Evolutionary conservation across 352 stramenopile species (phyloP).

Genomic region (Globisporangium yorkense): DNA sequence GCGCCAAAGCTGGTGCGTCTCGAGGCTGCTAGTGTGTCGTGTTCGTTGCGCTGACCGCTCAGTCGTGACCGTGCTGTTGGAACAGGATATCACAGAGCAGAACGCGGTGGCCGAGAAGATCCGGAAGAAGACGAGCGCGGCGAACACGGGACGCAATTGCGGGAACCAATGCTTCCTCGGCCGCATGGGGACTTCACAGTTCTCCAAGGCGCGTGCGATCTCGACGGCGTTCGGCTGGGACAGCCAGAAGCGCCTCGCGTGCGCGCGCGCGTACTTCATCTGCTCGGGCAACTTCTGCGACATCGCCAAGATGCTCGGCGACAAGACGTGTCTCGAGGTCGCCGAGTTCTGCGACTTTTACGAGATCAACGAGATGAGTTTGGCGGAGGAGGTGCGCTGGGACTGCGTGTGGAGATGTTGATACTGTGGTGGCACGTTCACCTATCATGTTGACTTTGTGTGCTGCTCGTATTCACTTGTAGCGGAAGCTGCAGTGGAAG

Average conservation of each 20-base stretch:
- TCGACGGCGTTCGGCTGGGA: constrained; percentile 49
- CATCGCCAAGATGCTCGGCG: constrained; percentile 57
- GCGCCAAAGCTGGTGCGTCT: constrained; percentile 46
- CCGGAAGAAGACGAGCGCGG: constrained; percentile 31
- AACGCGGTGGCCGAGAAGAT: constrained; percentile 44
- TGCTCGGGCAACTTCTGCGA: constrained; percentile 77
- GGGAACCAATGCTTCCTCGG: constrained; percentile 73
- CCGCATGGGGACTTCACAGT: constrained; percentile 29
- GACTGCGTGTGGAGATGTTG: background rate
- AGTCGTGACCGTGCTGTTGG: background rate
- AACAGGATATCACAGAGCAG: constrained; percentile 51
- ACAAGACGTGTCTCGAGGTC: constrained; percentile 68
- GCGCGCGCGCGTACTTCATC: constrained; percentile 57
- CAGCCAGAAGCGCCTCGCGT: constrained; percentile 30
- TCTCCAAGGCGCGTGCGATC: constrained; percentile 50
- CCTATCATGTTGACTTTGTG: background rate
- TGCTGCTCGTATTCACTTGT: background rate
- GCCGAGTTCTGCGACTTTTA: constrained; percentile 66
- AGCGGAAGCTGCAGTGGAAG: constrained; percentile 19
- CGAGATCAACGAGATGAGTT: constrained; percentile 53
- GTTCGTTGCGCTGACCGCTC: background rate
- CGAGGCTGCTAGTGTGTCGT: background rate
- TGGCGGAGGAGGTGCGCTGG: constrained; percentile 37
- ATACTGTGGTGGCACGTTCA: background rate
- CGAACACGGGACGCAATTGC: constrained; percentile 62